phyloP scores from a whole-genome alignment of 495 filamentous ascomycete species.

The Penicillium desertorum region DNA sequence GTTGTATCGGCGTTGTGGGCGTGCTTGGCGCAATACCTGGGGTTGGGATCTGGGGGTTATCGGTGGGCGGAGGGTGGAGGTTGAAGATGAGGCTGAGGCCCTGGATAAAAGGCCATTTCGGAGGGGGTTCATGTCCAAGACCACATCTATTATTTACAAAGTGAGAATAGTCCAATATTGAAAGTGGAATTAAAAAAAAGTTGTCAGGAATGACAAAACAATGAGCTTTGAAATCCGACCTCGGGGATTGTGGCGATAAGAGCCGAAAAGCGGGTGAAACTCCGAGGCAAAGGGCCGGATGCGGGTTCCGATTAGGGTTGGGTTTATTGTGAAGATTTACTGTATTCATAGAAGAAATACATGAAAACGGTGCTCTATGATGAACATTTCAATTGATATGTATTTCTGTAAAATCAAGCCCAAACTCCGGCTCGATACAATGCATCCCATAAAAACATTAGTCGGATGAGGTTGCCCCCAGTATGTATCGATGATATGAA shows the following conservation, averaged over 20 bases:
- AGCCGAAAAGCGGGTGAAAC: slow-evolving; percentile 10
- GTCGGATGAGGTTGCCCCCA: not conserved
- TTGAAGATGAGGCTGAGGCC: slow-evolving; percentile 16
- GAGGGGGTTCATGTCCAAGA: slow-evolving; percentile 22
- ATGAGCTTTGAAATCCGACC: slow-evolving; percentile 3
- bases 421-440: slow-evolving; percentile 11
- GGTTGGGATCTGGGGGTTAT: slow-evolving; percentile 18
- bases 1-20: slow-evolving; percentile 33
- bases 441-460: slow-evolving; percentile 12
- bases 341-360: not conserved
- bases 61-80: slow-evolving; percentile 13
- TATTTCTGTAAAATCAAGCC: not conserved
- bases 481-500: not conserved
- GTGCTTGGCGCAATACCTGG: slow-evolving; percentile 22
- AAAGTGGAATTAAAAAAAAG: not conserved
- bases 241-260: slow-evolving; percentile 13
- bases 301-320: slow-evolving; percentile 1
- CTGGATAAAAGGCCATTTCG: slow-evolving; percentile 21
- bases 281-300: not conserved
- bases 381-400: not conserved
- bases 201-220: not conserved
- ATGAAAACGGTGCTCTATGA: not conserved
- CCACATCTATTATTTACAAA: slow-evolving; percentile 6
- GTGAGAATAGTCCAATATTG: not conserved
- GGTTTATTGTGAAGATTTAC: not conserved